Base-by-base conservation (phyloP, 257 asterid species). In the Scutellaria galericulata region DNA sequence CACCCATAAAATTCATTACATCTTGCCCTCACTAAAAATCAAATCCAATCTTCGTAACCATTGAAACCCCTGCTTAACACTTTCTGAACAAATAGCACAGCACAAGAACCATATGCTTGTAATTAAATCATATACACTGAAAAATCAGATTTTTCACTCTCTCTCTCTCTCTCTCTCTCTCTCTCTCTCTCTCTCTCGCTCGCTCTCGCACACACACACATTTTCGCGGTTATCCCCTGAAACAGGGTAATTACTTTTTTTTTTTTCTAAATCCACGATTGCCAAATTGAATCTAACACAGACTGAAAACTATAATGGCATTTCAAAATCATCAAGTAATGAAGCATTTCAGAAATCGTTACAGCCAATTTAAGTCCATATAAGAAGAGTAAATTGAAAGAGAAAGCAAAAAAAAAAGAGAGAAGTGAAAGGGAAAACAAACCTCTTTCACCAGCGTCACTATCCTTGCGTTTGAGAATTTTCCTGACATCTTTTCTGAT, bases 371-470 rank as follows among this genome's bases (percentile, higher is more conserved):
- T 39, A 7, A 53, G 7, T 58, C 45, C 77, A 47, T 2, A 22
- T 5, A n/a, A n/a, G n/a, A n/a, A n/a, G n/a, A n/a, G n/a, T n/a
- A n/a, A 46, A 48, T 52, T 63, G 40, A 76, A 46, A 58, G 20
- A 6, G 3, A 1, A 72, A 64, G n/a, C n/a, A 14, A 18, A 27
- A 18, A 27, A 5, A 47, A 59, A 7, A n/a, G 1, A 64, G 54
- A 58, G 18, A 50, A 7, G 37, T 18, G 51, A 64, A 31, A 31
- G 37, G 37, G 22, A 7, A 46, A 71, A 11, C 14, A 37, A 42
- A 94, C 99, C 99, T 83, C 72, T 90, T 75, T 91, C 98, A 3
- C 97, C 97, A 57, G 93, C 99, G 81, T 94, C 97, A 77, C 99
- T 94, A 59, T 94, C 99, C 85, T 94, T 94, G 68, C 97, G 89